A percentile compares a stretch with the other conserved stretches of the same genome.
These are phyloP conservation scores for Fusarium drepaniforme DNA, from an alignment of 2,329 filamentous ascomycete species.

Conservation along the genomic window DNA sequence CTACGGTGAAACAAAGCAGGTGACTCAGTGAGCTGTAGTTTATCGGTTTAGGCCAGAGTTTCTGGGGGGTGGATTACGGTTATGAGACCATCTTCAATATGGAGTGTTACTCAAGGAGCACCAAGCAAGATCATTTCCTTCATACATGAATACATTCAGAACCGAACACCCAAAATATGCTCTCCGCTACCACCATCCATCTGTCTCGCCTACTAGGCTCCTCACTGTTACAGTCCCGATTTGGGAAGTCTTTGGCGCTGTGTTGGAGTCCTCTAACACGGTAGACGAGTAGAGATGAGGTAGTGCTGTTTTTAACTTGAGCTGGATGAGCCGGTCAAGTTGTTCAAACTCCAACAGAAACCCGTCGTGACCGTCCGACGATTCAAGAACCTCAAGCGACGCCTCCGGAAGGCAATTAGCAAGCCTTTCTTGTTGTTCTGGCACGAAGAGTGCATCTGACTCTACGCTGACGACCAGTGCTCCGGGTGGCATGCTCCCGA, in stretches of 20 bases:
- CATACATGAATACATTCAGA: not conserved
- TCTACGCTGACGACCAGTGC: not conserved
- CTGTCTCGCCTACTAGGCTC: not conserved
- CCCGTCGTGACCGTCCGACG: not conserved
- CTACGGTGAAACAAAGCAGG: no score
- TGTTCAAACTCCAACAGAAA: not conserved
- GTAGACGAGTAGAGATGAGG: not conserved
- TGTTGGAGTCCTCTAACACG: not conserved
- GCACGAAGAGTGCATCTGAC: not conserved
- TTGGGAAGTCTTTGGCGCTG: not conserved
- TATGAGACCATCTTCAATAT: fast-evolving
- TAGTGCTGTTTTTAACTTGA: not conserved
- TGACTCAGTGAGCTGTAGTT: no score
- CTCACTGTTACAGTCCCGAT: not conserved
- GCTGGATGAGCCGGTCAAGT: not conserved
- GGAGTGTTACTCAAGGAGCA: not conserved
- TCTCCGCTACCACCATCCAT: not conserved
- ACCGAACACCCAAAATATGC: not conserved
- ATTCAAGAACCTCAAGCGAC: not conserved
- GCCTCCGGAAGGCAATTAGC: not conserved
- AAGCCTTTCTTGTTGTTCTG: not conserved
- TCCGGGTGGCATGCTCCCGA: not conserved
- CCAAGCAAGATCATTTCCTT: not conserved
- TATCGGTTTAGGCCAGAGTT: no score
- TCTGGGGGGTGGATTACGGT: no score